These are phyloP conservation scores for Pinus taeda DNA, from an alignment of 75 land plant species.

Conservation along the genomic window DNA sequence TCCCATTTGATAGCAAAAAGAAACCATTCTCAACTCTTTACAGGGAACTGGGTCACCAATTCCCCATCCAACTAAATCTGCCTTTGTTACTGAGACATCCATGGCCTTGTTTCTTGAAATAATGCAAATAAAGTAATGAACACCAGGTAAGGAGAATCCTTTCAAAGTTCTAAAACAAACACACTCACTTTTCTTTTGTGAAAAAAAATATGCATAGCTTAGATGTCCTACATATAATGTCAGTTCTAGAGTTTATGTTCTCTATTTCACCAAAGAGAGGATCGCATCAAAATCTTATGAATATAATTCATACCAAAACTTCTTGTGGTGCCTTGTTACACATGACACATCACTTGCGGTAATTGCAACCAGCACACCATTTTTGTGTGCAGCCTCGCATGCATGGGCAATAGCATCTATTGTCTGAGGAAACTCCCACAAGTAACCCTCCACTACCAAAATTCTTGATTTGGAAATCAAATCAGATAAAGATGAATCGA, in stretches of 20 bases:
- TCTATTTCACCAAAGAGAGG: neutral
- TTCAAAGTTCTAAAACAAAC: too few species aligned
- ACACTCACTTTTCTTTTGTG: neutral
- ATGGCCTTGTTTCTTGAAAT: neutral
- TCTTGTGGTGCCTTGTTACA: conserved; percentile 67
- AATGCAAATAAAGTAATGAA: neutral
- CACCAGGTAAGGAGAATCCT: neutral
- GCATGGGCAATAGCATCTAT: conserved; percentile 70
- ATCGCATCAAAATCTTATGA: neutral
- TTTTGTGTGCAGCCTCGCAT: conserved; percentile 76
- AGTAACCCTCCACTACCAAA: conserved; percentile 88
- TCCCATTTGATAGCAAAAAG: neutral
- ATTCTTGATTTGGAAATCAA: conserved; percentile 64
- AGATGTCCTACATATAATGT: neutral
- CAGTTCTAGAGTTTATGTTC: neutral
- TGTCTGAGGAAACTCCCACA: conserved; percentile 91
- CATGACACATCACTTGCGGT: conserved; percentile 96
- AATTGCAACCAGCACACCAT: conserved; percentile 83
- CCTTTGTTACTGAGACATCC: neutral
- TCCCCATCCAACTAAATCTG: neutral
- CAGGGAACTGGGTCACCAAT: neutral
- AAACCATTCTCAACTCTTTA: neutral
- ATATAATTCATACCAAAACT: conserved; percentile 68
- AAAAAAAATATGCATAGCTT: neutral
- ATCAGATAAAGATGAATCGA: conserved; percentile 58